Conservation (phyloP, 495 filamentous ascomycete species). For the Penicillium lividum region DNA sequence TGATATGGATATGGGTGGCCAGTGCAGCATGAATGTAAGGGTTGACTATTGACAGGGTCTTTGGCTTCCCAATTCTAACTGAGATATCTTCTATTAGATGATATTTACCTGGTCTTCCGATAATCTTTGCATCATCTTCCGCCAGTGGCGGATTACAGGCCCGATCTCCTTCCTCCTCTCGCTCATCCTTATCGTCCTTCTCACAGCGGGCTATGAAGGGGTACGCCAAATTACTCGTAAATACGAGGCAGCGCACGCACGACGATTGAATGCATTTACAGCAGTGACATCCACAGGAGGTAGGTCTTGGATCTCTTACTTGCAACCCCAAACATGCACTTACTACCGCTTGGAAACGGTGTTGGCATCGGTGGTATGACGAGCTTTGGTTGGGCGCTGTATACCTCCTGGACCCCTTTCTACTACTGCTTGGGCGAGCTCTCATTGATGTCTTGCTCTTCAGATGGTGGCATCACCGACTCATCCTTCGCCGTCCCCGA, state of each 20-base stretch:
- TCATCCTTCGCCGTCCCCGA: slow-evolving; percentile 28
- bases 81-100: slow-evolving; percentile 60
- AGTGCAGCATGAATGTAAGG: slow-evolving; percentile 84
- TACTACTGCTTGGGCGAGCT: slow-evolving; percentile 23
- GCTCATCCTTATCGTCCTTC: slow-evolving; percentile 73
- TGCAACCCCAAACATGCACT: not conserved
- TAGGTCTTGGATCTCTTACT: slow-evolving; percentile 50
- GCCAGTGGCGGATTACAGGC: slow-evolving; percentile 78
- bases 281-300: slow-evolving; percentile 31
- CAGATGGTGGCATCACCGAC: slow-evolving; percentile 50
- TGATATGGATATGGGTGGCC: slow-evolving; percentile 59
- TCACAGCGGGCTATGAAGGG: slow-evolving; percentile 89
- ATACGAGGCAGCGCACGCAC: slow-evolving; percentile 67
- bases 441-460: slow-evolving; percentile 39
- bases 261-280: slow-evolving; percentile 49
- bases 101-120: slow-evolving; percentile 93
- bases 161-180: slow-evolving; percentile 74
- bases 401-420: not conserved
- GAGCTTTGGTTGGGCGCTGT: not conserved
- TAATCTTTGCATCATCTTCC: slow-evolving; percentile 94
- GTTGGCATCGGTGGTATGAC: slow-evolving; percentile 11
- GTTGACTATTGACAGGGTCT: not conserved
- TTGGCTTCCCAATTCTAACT: not conserved
- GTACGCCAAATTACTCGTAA: slow-evolving; percentile 72
- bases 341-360: slow-evolving; percentile 1